Percentiles rank a stretch among this genome's conserved stretches.
Conservation (phyloP, 2,329 filamentous ascomycete genomes). For the Botrytis fabae region DNA sequence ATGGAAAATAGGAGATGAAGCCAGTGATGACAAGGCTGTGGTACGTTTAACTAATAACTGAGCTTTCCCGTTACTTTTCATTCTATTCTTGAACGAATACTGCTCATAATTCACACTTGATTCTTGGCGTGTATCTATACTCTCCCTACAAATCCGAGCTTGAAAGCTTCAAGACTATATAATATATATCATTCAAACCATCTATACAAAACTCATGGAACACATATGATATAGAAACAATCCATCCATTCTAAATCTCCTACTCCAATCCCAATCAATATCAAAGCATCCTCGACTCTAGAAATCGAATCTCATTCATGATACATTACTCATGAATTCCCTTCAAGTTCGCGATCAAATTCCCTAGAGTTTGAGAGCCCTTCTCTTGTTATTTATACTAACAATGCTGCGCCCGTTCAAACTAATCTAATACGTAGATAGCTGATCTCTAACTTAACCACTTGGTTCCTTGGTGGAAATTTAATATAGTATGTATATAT, state of each 20-base stretch:
- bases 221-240: accelerated
- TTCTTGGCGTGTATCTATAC: background rate
- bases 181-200: background rate
- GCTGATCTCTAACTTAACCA: background rate
- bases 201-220: background rate
- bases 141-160: background rate
- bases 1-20: too few species aligned
- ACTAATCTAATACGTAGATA: background rate
- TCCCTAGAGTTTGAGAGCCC: too few species aligned
- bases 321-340: background rate
- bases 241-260: background rate
- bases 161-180: too few species aligned
- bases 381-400: too few species aligned
- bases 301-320: background rate
- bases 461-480: background rate
- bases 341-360: too few species aligned
- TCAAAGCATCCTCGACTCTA: too few species aligned
- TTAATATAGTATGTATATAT: accelerated
- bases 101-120: too few species aligned
- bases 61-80: background rate
- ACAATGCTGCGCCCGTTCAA: too few species aligned
- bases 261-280: too few species aligned
- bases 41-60: background rate
- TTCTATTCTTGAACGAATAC: background rate
- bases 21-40: background rate